Evolutionary conservation across 2,329 filamentous ascomycete genomes (phyloP).

Genomic region (Nannizzia gypsea): DNA sequence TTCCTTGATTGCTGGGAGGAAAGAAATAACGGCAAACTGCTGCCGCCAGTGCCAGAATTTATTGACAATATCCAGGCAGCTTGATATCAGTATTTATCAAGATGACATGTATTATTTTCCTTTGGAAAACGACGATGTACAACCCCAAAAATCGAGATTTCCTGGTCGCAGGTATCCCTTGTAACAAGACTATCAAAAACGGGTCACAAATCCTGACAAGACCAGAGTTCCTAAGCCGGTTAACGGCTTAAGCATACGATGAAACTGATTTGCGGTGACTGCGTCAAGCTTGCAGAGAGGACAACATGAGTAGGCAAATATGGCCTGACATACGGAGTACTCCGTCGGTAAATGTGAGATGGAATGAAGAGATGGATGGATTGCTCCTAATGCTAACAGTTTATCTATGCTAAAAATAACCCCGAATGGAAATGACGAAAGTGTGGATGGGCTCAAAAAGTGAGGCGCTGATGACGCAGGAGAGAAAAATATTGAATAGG

Average conservation of each 20-base stretch:
- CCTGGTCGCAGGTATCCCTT: not conserved
- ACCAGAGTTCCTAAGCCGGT: no score
- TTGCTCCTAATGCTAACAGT: constrained; percentile 3
- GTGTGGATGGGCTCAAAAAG: not conserved
- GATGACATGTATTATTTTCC: not conserved
- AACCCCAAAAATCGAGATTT: not conserved
- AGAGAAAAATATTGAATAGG: not conserved
- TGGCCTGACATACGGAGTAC: no score
- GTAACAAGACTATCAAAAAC: not conserved
- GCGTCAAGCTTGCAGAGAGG: not conserved
- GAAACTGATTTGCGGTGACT: not conserved
- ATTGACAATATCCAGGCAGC: not conserved
- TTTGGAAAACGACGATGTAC: not conserved
- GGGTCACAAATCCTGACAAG: not conserved
- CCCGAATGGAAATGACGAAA: not conserved
- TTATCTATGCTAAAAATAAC: not conserved
- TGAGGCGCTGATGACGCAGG: not conserved
- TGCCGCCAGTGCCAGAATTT: not conserved
- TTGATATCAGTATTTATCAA: not conserved
- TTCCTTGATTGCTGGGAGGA: not conserved
- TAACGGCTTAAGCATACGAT: not conserved
- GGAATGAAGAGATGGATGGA: not conserved
- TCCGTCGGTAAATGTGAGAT: not conserved
- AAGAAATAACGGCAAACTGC: not conserved
- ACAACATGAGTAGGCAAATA: not conserved